Evolutionary conservation across 495 filamentous ascomycete genomes (phyloP).

Genomic region (Neurospora pannonica): DNA sequence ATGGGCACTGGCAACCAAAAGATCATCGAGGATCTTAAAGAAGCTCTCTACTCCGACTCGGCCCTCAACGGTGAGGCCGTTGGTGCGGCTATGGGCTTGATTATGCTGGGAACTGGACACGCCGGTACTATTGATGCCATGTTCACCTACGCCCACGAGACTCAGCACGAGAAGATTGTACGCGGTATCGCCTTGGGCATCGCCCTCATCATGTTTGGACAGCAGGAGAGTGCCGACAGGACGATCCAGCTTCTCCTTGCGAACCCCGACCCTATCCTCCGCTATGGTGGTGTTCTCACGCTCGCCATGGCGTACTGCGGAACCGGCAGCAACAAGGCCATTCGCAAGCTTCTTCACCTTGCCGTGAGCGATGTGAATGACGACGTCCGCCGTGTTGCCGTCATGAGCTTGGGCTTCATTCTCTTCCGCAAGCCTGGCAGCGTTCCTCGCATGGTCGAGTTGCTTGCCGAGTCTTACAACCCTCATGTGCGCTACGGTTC

Average conservation of each 20-base stretch:
- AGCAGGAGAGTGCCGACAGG: slow-evolving; percentile 89
- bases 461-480: slow-evolving; percentile 96
- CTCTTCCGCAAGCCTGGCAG: slow-evolving; percentile 96
- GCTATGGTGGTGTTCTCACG: slow-evolving; percentile 99
- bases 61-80: slow-evolving; percentile 96
- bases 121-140: slow-evolving; percentile 85
- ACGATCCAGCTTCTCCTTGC: slow-evolving; percentile 87
- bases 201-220: slow-evolving; percentile 96
- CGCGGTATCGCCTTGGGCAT: slow-evolving; percentile 92
- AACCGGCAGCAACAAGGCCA: slow-evolving; percentile 95
- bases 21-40: slow-evolving; percentile 85
- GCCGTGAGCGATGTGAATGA: slow-evolving; percentile 98
- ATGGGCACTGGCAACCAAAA: slow-evolving; percentile 90
- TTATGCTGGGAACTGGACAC: slow-evolving; percentile 95
- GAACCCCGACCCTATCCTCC: slow-evolving; percentile 85
- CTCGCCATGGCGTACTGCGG: slow-evolving; percentile 96
- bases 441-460: slow-evolving; percentile 98
- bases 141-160: slow-evolving; percentile 96
- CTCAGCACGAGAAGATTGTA: slow-evolving; percentile 97
- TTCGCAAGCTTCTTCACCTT: slow-evolving; percentile 91
- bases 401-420: slow-evolving; percentile 97
- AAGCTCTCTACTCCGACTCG: slow-evolving; percentile 81
- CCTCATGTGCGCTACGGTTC: slow-evolving; percentile 97
- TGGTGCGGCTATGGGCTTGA: slow-evolving; percentile 87
- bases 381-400: slow-evolving; percentile 92